phyloP scores from a whole-genome alignment of 352 stramenopile genomes.

The Phytophthora sansomeana region DNA sequence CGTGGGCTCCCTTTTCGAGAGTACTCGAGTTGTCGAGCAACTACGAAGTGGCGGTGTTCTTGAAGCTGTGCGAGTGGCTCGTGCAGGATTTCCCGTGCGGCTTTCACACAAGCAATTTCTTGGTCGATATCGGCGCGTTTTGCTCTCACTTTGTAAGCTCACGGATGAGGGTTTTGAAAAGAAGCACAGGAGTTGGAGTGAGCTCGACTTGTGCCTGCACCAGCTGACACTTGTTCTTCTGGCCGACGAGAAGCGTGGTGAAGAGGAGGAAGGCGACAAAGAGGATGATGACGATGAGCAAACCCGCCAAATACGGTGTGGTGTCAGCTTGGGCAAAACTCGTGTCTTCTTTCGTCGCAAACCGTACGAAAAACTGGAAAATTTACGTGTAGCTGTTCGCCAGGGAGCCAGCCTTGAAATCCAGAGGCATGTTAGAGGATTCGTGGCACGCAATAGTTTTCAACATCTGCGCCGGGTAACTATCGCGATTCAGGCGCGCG shows the following conservation, averaged over 20 bases:
- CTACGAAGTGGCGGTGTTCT: constrained; percentile 88
- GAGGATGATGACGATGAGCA: constrained; percentile 35
- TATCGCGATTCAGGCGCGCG: constrained; percentile 53
- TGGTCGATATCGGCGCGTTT: constrained; percentile 64
- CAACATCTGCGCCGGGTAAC: constrained; percentile 39
- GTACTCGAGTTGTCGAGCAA: constrained; percentile 80
- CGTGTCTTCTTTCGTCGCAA: constrained; percentile 96
- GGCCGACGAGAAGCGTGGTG: constrained; percentile 11
- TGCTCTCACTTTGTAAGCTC: constrained; percentile 46
- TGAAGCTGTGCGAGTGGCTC: constrained; percentile 87
- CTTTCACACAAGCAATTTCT: constrained; percentile 85
- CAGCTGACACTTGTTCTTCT: constrained; percentile 43
- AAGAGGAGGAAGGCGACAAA: constrained; percentile 16
- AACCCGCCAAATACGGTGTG: constrained; percentile 34
- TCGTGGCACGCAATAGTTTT: constrained; percentile 50
- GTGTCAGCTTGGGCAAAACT: constrained; percentile 88
- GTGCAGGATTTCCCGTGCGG: constrained; percentile 85
- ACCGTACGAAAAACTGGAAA: constrained; percentile 94
- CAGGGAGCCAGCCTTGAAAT: constrained; percentile 49
- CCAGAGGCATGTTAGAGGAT: constrained; percentile 65
- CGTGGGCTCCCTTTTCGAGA: constrained; percentile 77
- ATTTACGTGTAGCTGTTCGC: constrained; percentile 46
- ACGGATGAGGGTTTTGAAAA: constrained; percentile 27
- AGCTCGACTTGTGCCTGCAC: constrained; percentile 42
- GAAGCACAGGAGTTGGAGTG: constrained; percentile 26